Evolutionary conservation across 805 yeast species (phyloP), one percentile per base, ranked within the genome.

Genomic region (Saccharomycopsis olivae): DNA sequence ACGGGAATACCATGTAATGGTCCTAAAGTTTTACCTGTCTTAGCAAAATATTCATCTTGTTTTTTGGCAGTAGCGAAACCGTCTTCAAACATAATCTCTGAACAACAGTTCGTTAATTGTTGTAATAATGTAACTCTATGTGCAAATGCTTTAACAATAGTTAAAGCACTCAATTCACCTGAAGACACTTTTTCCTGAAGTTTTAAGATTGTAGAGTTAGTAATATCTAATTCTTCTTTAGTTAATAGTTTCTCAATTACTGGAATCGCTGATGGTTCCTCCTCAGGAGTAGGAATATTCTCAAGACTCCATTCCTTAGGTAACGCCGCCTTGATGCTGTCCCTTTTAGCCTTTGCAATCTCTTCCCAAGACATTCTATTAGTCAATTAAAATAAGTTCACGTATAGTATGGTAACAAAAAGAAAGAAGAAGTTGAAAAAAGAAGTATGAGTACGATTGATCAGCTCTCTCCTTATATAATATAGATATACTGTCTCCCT

Each of bases 1-100:
- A 77, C 59, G 2, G 85, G 86, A 23, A 78, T 57, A 2, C 86
- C 86, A 49, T 78, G 84, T 35, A 78, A 63, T 2, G 81, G 78
- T 21, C 84, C 84, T 27, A 71, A 51, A 2, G 66, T 55, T 46
- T 68, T 64, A 13, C 77, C 78, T 31, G 66, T 56, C 32, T 62
- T 48, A 39, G 53, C 55, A 41, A 48, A 71, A 51, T 68, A 66
- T 18, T 63, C 69, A 51, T 79, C 88, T 44, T 76, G 60, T 38
- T 54, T 61, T 49, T 65, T 55, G 5, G 86, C 86, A 41, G 66
- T 62, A 41, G 60, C 61, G 39, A 78, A 59, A 11, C 84, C 87
- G 43, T 73, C 71, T 8, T 72, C 74, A 28, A 73, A 60, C 52
- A 80, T 75, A 18, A 59, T 40, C 24, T 59, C 61, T 11, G 53